Conservation (phyloP, 192 early-diverging fungal genomes). For the Mortierella antarctica region DNA sequence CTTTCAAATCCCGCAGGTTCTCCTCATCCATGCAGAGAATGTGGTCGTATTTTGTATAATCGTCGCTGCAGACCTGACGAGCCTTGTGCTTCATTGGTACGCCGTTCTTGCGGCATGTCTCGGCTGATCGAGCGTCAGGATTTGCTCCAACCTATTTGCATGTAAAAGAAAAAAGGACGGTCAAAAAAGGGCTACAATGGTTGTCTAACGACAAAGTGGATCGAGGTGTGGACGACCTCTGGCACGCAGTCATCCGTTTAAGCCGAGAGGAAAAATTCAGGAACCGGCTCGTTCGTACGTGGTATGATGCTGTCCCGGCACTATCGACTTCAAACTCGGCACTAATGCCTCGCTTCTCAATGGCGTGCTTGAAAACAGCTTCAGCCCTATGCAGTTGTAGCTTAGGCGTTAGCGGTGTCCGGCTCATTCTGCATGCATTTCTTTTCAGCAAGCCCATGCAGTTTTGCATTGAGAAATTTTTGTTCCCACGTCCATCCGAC, state of each 20-base stretch:
- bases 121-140: constrained; percentile 77
- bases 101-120: constrained; percentile 74
- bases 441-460: not conserved
- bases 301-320: constrained; percentile 87
- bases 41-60: constrained; percentile 84
- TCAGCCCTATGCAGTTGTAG: constrained; percentile 83
- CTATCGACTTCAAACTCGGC: constrained; percentile 82
- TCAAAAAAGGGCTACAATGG: not conserved
- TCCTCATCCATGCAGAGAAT: constrained; percentile 93
- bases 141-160: constrained; percentile 62
- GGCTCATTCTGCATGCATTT: not conserved
- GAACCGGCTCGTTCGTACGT: constrained; percentile 59
- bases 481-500: no score
- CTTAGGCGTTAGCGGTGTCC: not conserved
- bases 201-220: not conserved
- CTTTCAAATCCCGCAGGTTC: constrained; percentile 74
- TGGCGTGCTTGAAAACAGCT: constrained; percentile 85
- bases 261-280: not conserved
- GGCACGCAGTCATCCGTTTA: no score
- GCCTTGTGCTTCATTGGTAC: constrained; percentile 82
- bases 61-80: constrained; percentile 68
- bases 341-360: constrained; percentile 67
- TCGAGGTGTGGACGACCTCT: not conserved
- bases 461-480: not conserved
- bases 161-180: not conserved